These are phyloP conservation scores for Globisporangium okanoganense DNA, from an alignment of 352 stramenopile species.

Conservation along the genomic window DNA sequence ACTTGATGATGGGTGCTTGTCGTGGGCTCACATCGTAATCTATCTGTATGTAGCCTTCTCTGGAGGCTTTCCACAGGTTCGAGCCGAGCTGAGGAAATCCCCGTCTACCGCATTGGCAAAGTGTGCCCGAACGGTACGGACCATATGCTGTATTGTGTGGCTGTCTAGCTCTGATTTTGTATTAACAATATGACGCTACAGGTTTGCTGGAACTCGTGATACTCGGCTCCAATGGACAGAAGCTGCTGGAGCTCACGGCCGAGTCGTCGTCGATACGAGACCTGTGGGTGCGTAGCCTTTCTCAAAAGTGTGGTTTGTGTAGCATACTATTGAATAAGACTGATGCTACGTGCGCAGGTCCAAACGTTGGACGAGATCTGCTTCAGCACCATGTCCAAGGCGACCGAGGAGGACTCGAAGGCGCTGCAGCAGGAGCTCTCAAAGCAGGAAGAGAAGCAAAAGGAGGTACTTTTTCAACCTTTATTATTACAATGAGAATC, in stretches of 20 bases:
- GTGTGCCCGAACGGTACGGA: conserved; percentile 47
- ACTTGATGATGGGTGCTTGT: too few species aligned
- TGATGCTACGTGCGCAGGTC: conserved; percentile 11
- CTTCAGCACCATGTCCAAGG: conserved; percentile 7
- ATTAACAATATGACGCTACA: conserved; percentile 7
- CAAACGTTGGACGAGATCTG: conserved; percentile 69
- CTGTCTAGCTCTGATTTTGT: background rate
- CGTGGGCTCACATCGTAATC: too few species aligned
- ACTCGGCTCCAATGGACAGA: conserved; percentile 47
- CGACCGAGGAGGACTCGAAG: conserved; percentile 30
- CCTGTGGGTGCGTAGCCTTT: conserved; percentile 31
- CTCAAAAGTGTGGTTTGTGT: background rate
- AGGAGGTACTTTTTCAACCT: conserved; percentile 28
- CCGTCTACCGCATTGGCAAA: conserved; percentile 48
- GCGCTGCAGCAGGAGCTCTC: conserved; percentile 42
- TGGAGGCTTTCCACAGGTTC: conserved; percentile 43
- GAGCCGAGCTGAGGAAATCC: conserved; percentile 43
- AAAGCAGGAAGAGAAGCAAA: conserved; percentile 59
- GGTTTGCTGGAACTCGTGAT: conserved; percentile 42
- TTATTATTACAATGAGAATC: conserved; percentile 5
- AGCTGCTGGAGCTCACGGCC: conserved; percentile 59
- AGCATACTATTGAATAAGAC: background rate
- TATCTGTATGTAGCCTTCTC: conserved; percentile 23
- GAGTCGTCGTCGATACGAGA: conserved; percentile 36
- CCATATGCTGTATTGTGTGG: background rate